Base-by-base conservation (phyloP, 2,329 filamentous ascomycete species). In the Ophidiomyces ophidiicola region DNA sequence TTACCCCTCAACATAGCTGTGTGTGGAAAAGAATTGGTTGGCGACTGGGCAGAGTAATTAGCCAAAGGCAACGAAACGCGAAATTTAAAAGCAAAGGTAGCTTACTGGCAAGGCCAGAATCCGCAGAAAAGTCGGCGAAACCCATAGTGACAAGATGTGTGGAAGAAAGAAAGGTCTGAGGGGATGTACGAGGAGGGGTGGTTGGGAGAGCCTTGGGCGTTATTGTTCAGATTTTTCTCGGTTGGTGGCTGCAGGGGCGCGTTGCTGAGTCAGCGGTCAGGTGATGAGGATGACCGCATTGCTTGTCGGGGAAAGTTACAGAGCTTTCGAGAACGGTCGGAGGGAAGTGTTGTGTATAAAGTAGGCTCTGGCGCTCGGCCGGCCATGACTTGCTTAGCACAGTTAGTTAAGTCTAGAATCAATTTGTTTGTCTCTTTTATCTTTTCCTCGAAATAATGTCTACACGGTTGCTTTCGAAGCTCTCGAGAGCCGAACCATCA, bases 1-100 rank as follows among this genome's bases (percentile, higher is more conserved):
- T 61, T 80, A 87, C 82, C 82, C 82, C 67, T 79, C 69, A 57
- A 88, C 78, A 71, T 88, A 88, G 67, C 77, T 82, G 60, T 80
- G 76, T 58, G 78, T 82, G 46, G 55, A 50, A 43, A 64, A 53
- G 57, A 51, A 64, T 50, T 53, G 53, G 58, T 63, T 61, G 58
- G 61, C 60, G 53, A 61, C 60, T 62, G 43, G 53, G 54, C 51
- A 54, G 50, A 53, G 35, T 38, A 45, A 42, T 47, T 47, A 42
- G 44, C 40, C 40, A 43, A 40, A 42, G 44, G 38, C 40, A 43
- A 36, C 39, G 43, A 36, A n/a, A 41, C 42, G 36, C 40, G 46
- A 44, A 42, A 43, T 47, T 46, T 33, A 45, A 49, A 45, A 42
- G 41, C 36, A 51, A 48, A 48, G 42, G 44, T 37, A 47, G 66